A percentile compares a stretch with the other conserved stretches of the same genome.
These are phyloP conservation scores for Colletotrichum zoysiae DNA, from an alignment of 2,329 filamentous ascomycete species.

Conservation along the genomic window DNA sequence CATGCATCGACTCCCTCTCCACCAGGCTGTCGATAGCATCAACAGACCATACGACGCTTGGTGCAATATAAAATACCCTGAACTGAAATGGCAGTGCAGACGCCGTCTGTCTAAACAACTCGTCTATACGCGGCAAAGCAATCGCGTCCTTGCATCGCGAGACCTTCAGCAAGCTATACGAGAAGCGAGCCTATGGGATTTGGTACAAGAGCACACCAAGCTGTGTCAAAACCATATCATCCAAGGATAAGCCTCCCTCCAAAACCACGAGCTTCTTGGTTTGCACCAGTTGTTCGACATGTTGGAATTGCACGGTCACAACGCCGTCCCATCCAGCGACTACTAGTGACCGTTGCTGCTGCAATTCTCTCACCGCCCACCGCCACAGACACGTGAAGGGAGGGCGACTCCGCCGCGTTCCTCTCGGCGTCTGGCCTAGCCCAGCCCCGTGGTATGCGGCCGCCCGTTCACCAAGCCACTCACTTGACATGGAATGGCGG, in stretches of 20 bases:
- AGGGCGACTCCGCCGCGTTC: background rate
- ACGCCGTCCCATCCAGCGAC: background rate
- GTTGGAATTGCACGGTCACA: background rate
- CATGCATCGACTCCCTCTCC: background rate
- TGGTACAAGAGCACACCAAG: background rate
- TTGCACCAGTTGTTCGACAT: background rate
- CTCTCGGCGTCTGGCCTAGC: background rate
- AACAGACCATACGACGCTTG: background rate
- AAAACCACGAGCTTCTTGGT: background rate
- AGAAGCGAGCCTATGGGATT: background rate
- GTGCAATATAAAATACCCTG: background rate
- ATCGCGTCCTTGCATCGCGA: background rate
- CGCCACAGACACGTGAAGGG: background rate
- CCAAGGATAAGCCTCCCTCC: background rate
- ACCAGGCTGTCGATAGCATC: background rate
- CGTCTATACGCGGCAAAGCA: background rate
- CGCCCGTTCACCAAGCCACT: conserved; percentile 14
- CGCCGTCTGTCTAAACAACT: background rate
- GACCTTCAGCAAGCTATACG: background rate
- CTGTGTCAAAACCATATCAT: background rate
- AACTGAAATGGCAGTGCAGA: background rate
- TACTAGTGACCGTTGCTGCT: background rate
- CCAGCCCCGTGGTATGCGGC: background rate
- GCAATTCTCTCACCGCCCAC: background rate
- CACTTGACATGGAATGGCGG: conserved; percentile 35